Evolutionary conservation across 2,329 filamentous ascomycete species (phyloP), one percentile per base, ranked within the genome.

Genomic region (Colletotrichum theobromicola): DNA sequence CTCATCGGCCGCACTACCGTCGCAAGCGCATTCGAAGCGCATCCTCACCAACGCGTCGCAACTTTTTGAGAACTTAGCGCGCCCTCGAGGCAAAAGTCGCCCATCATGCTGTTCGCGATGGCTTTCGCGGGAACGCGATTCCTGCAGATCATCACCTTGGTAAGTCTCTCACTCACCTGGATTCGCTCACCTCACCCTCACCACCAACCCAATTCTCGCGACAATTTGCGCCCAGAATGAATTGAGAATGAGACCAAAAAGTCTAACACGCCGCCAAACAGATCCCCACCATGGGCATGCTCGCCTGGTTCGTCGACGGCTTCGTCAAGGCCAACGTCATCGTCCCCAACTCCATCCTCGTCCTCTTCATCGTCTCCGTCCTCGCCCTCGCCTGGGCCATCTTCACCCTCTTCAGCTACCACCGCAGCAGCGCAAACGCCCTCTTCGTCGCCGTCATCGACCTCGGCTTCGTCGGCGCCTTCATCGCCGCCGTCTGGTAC

Each of bases 211-310:
- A 28, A 57, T 58, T 18, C 1, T 32, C 4, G 42, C 42, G 42
- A 50, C 42, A 50, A 50, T 4, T 13, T 50, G 42, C 42, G 42
- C 6, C 42, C 42, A 21, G n/a, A 21, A 13, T 13, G 42, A 50
- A 7, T 50, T 21, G 42, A 21, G 21, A 42, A 28, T n/a, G 28
- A 10, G 24, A 35, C 18, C n/a, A 55, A 7, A 21, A 30, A 2
- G 0, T 10, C 57, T 68, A 72, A 74, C 42, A 42, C 5, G 8
- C 37, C 21, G 18, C n/a, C 26, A 37, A 50, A 16, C 77, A 93
- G 91, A 92, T 93, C 81, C 91, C 91, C 57, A 88, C 85, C 28
- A 88, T 93, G 82, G 91, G 92, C 83, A 93, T 93, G 89, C 89
- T 93, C 67, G 88, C 90, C 78, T 93, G 89, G 86, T 93, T 93